Conservation (phyloP, 805 yeast species). For the Lipomyces sp. region DNA sequence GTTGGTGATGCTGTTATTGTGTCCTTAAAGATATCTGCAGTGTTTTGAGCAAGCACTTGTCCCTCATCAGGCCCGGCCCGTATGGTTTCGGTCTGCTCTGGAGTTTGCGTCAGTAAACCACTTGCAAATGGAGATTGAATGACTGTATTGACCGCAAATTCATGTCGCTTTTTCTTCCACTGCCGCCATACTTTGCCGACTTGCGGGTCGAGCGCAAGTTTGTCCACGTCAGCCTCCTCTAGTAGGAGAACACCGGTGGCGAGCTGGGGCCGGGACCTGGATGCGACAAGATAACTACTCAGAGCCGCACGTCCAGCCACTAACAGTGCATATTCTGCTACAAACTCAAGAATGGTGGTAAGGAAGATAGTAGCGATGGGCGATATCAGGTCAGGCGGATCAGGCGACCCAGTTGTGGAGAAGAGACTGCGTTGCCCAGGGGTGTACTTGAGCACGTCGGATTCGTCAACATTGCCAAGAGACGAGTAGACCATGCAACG, state of each 20-base stretch:
- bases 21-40: neutral
- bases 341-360: constrained; percentile 16
- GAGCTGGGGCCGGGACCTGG: constrained; percentile 5
- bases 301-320: constrained; percentile 26
- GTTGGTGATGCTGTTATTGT: neutral
- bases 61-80: neutral
- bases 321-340: constrained; percentile 19
- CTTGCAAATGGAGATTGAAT: neutral
- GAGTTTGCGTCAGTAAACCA: neutral
- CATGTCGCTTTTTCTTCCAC: constrained; percentile 13
- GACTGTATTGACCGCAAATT: neutral
- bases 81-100: neutral
- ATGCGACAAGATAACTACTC: constrained; percentile 21
- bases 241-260: constrained; percentile 2
- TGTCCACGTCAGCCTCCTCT: constrained; percentile 16
- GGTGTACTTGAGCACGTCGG: constrained; percentile 16
- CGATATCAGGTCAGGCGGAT: constrained; percentile 5
- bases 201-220: constrained; percentile 21
- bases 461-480: constrained; percentile 28
- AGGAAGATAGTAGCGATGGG: constrained; percentile 24
- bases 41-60: neutral
- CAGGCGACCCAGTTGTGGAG: neutral
- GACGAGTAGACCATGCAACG: constrained; percentile 31
- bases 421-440: constrained; percentile 19
- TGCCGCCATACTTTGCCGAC: constrained; percentile 23